A percentile compares a stretch with the other conserved stretches of the same genome.
Evolutionary conservation across 2,329 filamentous ascomycete genomes (phyloP).

Genomic region (Penicillium sp.): DNA sequence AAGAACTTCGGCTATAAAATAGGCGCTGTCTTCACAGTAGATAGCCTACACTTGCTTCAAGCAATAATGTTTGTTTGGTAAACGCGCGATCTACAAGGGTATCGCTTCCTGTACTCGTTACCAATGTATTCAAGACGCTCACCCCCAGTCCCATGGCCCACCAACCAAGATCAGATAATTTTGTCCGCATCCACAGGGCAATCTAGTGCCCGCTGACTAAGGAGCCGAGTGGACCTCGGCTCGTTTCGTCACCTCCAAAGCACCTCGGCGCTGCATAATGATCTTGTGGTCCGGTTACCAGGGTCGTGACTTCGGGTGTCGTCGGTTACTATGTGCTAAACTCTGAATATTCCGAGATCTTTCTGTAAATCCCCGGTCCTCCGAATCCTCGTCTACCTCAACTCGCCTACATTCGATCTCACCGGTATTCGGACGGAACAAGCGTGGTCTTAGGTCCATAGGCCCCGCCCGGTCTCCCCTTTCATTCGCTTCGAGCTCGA

Average conservation of each 20-base stretch:
- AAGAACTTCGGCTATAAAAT: neutral
- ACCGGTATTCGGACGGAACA: constrained; percentile 18
- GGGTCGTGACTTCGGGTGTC: constrained; percentile 20
- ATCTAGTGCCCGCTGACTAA: neutral
- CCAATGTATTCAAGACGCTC: neutral
- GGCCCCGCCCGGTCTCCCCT: constrained; percentile 24
- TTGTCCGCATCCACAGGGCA: neutral
- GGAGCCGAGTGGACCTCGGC: constrained; percentile 33
- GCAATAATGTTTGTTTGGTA: neutral
- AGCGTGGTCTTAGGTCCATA: constrained; percentile 6
- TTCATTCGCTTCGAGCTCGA: constrained; percentile 10
- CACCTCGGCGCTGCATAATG: constrained; percentile 31
- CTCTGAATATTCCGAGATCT: neutral
- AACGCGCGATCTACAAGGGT: too few species aligned
- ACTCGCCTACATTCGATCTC: neutral
- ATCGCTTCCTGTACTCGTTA: neutral
- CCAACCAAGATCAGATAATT: neutral
- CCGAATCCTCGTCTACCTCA: neutral
- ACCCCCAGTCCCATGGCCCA: neutral
- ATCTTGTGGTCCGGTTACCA: constrained; percentile 10
- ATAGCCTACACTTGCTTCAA: neutral
- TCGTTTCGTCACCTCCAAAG: constrained; percentile 29
- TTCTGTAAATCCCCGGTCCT: neutral
- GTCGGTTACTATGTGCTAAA: constrained; percentile 19
- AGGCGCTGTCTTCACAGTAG: neutral